phyloP scores from a whole-genome alignment of 1,139 yeast species.

The Yamadazyma conglobata region DNA sequence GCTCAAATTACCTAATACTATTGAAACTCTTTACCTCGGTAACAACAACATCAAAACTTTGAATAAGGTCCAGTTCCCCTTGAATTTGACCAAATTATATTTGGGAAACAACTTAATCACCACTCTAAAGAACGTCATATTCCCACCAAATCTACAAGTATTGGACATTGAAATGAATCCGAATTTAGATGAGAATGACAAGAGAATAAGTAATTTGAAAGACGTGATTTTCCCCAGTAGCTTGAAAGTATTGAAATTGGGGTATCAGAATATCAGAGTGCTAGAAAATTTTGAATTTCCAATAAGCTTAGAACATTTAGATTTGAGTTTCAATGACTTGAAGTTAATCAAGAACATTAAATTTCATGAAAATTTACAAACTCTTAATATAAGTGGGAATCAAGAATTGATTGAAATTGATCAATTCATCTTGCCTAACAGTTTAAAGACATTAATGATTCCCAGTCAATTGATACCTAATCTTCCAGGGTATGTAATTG shows the following conservation, averaged over 20 bases:
- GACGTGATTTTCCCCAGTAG: constrained; percentile 41
- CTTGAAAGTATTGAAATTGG: constrained; percentile 34
- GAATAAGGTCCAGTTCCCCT: constrained; percentile 43
- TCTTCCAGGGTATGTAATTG: constrained; percentile 39
- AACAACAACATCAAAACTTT: constrained; percentile 45
- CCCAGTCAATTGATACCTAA: constrained; percentile 35
- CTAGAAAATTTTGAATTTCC: constrained; percentile 44
- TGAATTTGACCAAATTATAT: constrained; percentile 32
- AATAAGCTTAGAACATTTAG: constrained; percentile 25
- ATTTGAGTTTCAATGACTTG: constrained; percentile 40
- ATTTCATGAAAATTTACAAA: constrained; percentile 33
- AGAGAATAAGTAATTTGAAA: constrained; percentile 40
- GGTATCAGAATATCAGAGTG: constrained; percentile 39
- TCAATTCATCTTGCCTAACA: constrained; percentile 36
- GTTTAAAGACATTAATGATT: constrained; percentile 33
- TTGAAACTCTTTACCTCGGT: constrained; percentile 35
- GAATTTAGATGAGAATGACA: constrained; percentile 39
- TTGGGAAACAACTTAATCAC: constrained; percentile 45
- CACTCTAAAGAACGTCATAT: constrained; percentile 42
- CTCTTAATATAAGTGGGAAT: constrained; percentile 43
- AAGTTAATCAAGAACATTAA: constrained; percentile 35
- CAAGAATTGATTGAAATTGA: constrained; percentile 40
- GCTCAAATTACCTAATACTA: constrained; percentile 39
- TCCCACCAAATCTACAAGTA: constrained; percentile 37
- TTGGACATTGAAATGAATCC: constrained; percentile 46